Conservation (phyloP, 805 yeast genomes). For the Crinitomyces ghanaensis region DNA sequence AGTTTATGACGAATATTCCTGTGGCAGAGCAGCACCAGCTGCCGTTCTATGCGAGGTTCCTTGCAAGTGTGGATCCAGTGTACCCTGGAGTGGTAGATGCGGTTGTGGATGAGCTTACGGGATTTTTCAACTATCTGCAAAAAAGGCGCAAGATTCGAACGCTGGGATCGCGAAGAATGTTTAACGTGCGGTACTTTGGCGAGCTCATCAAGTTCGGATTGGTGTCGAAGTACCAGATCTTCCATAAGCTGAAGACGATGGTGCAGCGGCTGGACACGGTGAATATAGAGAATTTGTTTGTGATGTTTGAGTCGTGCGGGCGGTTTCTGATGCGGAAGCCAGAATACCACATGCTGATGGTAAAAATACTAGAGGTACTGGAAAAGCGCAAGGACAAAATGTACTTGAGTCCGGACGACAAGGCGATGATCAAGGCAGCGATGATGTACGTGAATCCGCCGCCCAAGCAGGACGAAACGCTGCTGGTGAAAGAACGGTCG, state of each 20-base stretch:
- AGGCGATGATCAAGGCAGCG: conserved; percentile 44
- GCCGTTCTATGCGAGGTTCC: conserved; percentile 49
- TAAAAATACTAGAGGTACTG: conserved; percentile 48
- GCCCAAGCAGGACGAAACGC: conserved; percentile 18
- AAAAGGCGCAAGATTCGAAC: conserved; percentile 10
- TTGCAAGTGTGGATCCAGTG: conserved; percentile 44
- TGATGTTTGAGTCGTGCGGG: conserved; percentile 69
- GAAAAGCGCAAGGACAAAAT: conserved; percentile 39
- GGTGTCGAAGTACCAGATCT: conserved; percentile 56
- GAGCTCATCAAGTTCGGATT: conserved; percentile 71
- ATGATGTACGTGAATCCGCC: conserved; percentile 24
- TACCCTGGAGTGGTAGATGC: conserved; percentile 43
- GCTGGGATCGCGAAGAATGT: conserved; percentile 13
- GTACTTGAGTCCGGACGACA: conserved; percentile 41
- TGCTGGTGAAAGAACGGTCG: conserved; percentile 17
- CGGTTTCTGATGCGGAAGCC: conserved; percentile 45
- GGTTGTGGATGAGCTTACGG: conserved; percentile 43
- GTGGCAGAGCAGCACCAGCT: conserved; percentile 26
- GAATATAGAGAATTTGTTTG: conserved; percentile 56
- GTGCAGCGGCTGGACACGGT: conserved; percentile 40
- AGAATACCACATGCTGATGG: conserved; percentile 48
- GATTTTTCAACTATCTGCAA: conserved; percentile 15
- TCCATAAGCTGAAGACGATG: conserved; percentile 59
- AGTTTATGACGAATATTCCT: conserved; percentile 40
- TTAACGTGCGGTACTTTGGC: conserved; percentile 45